phyloP scores from a whole-genome alignment of 139 green algal species.

The Tetradesmus lagerheimii region DNA sequence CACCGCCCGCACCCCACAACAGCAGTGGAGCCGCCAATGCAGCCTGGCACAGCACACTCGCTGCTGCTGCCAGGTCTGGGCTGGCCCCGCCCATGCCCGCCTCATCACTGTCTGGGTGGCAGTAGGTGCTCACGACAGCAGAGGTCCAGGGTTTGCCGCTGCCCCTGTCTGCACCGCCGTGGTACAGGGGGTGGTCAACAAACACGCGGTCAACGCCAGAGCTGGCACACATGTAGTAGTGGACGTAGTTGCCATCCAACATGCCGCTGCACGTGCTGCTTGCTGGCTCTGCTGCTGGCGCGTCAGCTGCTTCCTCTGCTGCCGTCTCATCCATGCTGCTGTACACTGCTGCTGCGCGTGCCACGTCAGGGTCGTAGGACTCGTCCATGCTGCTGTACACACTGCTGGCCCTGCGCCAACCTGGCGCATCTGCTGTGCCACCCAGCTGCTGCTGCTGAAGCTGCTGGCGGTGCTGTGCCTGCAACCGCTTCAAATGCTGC shows the following conservation, averaged over 20 bases:
- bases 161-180: background rate
- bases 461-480: background rate
- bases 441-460: background rate
- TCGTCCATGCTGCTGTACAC: background rate
- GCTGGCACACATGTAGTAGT: conserved; percentile 55
- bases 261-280: background rate
- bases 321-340: background rate
- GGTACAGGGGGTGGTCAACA: conserved; percentile 84
- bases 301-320: background rate
- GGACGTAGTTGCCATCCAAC: conserved; percentile 36
- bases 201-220: conserved; percentile 84
- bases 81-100: background rate
- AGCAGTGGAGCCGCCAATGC: conserved; percentile 80
- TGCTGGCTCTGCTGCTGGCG: background rate
- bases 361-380: background rate
- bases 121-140: conserved; percentile 27
- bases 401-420: background rate
- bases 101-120: background rate
- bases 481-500: background rate
- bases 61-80: conserved; percentile 70
- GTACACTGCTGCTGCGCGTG: background rate
- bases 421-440: background rate
- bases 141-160: background rate
- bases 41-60: conserved; percentile 86
- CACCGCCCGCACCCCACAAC: conserved; percentile 59